Conservation (phyloP, 2,329 filamentous ascomycete species). For the Colletotrichum camelliae region DNA sequence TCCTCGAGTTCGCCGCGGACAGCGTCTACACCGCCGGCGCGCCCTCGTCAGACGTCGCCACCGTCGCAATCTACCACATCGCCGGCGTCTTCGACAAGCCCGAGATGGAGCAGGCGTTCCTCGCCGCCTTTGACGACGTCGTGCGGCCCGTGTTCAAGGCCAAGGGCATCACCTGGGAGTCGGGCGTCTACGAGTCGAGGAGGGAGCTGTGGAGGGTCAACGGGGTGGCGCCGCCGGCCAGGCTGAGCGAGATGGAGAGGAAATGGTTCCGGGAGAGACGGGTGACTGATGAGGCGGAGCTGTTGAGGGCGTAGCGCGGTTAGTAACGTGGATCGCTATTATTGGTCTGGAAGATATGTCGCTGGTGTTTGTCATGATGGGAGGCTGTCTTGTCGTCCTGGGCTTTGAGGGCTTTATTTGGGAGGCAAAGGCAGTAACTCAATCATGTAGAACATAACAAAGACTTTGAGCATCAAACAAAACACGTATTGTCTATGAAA, state of each 20-base stretch:
- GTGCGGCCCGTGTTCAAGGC: not conserved
- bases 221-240: not conserved
- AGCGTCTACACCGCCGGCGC: conserved; percentile 50
- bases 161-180: conserved; percentile 1
- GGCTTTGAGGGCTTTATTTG: not conserved
- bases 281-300: not conserved
- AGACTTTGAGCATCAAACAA: not conserved
- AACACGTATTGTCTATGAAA: not conserved
- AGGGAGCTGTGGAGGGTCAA: conserved; percentile 5
- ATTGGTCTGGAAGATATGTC: not conserved
- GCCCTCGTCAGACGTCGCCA: conserved; percentile 12
- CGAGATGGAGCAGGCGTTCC: not conserved
- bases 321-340: not conserved
- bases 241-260: not conserved
- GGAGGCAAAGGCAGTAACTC: not conserved
- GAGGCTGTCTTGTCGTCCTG: not conserved
- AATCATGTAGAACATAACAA: not conserved
- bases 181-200: conserved; percentile 3
- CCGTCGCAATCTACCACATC: conserved; percentile 1
- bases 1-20: conserved; percentile 24
- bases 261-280: not conserved
- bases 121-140: not conserved
- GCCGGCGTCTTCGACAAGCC: not conserved
- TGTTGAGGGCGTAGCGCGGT: not conserved
- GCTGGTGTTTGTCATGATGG: too few species aligned